Base-by-base conservation (phyloP, 148 eudicot genomes). In the Heliamphora exappendiculata region DNA sequence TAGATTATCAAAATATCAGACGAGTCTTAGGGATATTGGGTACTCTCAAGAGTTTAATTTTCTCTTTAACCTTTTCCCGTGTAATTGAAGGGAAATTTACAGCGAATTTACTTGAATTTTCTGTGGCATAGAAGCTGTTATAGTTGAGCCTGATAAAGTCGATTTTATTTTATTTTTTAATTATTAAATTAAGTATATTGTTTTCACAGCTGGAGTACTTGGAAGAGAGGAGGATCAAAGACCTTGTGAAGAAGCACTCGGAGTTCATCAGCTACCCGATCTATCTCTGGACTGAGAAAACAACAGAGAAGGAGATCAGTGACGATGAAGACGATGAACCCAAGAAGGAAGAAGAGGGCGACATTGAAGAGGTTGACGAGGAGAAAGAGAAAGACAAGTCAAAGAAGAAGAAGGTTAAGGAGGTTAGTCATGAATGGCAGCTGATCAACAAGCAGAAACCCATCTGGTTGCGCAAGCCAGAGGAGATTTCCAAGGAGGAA, bases 211-310 rank as follows among this genome's bases (percentile, higher is more conserved):
- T 86, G 85, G 98, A 93, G 44, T 93, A 91, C 72, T 78, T 93
- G 83, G 98, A 93, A 55, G 97, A 93, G 86, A 89, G 98, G 85
- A 87, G 90, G 47, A 87, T 93, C 60, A 91, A 93, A 86, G 98
- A 93, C 72, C 91, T 93, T 19, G 96, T 93, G 70, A 93, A 93
- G 86, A 93, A 93, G 82, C 98, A 93, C 63, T 93, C 98, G 0
- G 98, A 93, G 60, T 93, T 93, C 74, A 93, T 93, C 41, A 93
- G 98, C 85, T 93, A 93, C 78, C 98, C 98, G 0, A 93, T 93
- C 54, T 93, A 93, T 70, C 92, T 93, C 50, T 93, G 98, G 97
- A 88, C 93, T 4, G 96, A 93, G 88, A 93, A 93, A 78, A 91
- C 96, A 1, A 88, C 83, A 28, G 96, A 93, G 83, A 93, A 91